Evolutionary conservation across 2,329 filamentous ascomycete genomes (phyloP), one percentile per base, ranked within the genome.

Genomic region (Cladosporium cucumerinum): DNA sequence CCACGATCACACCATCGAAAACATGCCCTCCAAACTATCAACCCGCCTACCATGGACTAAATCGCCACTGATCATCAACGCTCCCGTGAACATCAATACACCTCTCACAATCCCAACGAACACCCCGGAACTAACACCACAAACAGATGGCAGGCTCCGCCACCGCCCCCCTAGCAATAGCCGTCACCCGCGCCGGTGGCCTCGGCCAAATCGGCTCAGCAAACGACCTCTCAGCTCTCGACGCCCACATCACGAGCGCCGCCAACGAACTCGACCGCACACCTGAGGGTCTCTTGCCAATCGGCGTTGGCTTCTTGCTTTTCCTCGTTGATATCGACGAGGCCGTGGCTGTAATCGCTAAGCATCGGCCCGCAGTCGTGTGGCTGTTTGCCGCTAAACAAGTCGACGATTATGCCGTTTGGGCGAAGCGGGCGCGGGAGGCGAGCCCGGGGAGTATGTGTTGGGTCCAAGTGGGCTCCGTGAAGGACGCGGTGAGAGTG

Each of bases 301-400:
- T 90, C 51, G 86, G 84, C 65, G 79, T 89, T 4, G 88, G 87
- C 63, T 87, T 90, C 75, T 81, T 90, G 64, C 83, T 86, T 52
- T 86, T 78, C 78, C 67, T 74, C 16, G 57, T 55, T 3, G 30
- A 57, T 1, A 71, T 85, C 65, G 76, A 82, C 54, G 73, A 77
- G 25, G 78, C 80, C 1, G 72, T 86, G 1, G 82, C 82, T 1
- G 67, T 89, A 12, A 77, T 91, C 18, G 71, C 72, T 25, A 76
- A 79, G 66, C 70, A 71, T 62, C 68, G 64, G 25, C 87, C 87
- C 1, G 83, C 82, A 1, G 87, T 86, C 0, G 80, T 88, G 6
- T 91, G 88, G 88, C 81, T 91, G 51, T 90, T 90, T 71, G 88
- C 87, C 3, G 86, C 87, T 1, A 76, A 79, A 7, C 73, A 80